Evolutionary conservation across 345 rosid species (phyloP), one percentile per base, ranked within the genome.

Genomic region (Adansonia digitata): DNA sequence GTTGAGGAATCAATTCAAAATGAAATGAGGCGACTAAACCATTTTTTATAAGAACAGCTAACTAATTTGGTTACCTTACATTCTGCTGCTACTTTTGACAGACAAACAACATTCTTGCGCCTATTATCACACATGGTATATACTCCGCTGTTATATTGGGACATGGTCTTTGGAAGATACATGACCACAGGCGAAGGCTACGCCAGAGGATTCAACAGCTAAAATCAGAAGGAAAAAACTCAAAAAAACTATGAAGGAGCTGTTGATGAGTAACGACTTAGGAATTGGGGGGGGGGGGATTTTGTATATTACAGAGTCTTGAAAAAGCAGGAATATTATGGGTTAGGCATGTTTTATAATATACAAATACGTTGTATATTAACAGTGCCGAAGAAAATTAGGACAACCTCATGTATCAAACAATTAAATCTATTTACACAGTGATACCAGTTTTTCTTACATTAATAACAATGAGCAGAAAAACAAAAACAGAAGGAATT

Each of bases 161-260:
- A 53, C 97, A 95, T 73, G 96, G 98, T 17, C 90, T 93, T 14
- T 90, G 91, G 91, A 95, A 95, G 87, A 95, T 95, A 62, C 92
- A 95, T 14, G 91, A 93, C 74, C 94, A 95, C 74, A 85, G 89
- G 67, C 82, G 91, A 81, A 81, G 85, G 70, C 79, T 94, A 73
- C 94, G 85, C 57, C 94, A 84, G 71, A 86, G 98, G 87, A 77
- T 94, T 48, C 90, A 79, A 76, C 91, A 78, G 82, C 82, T 94
- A 64, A 83, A 83, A 76, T 71, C 72, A 9, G 84, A 91, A 78
- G 85, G 83, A 59, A 81, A 34, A 42, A 70, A 80, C 73, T 73
- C 84, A 14, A 73, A 67, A 7, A 79, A 73, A 75, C 37, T 42
- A 68, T 77, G 5, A 57, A 27, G 62, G 63, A 66, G 77, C 39